Conservation (phyloP, 1,139 yeast genomes). For the Zygoascus sp. region DNA sequence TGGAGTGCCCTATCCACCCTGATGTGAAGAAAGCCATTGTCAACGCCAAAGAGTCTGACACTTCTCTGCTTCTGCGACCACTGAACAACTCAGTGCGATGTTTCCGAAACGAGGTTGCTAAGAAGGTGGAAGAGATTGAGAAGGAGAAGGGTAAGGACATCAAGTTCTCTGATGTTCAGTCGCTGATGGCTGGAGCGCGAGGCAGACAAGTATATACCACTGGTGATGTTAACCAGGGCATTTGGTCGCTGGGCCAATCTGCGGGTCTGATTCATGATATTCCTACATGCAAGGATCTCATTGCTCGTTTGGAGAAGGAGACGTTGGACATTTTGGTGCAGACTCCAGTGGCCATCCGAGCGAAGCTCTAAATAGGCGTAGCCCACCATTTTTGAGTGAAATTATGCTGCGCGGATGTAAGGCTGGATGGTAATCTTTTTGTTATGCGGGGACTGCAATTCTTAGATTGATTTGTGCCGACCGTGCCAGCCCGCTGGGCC, state of each 20-base stretch:
- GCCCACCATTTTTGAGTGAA: too few relatives aligned
- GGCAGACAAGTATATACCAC: slow-evolving; percentile 32
- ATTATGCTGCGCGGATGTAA: too few relatives aligned
- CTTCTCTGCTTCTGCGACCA: slow-evolving; percentile 31
- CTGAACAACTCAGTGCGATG: slow-evolving; percentile 35
- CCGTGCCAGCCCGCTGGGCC: too few relatives aligned
- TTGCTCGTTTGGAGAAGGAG: slow-evolving; percentile 27
- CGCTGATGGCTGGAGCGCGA: slow-evolving; percentile 32
- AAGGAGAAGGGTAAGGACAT: slow-evolving; percentile 22
- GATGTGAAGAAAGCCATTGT: slow-evolving; percentile 34
- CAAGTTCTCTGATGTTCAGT: slow-evolving; percentile 29
- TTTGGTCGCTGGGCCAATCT: slow-evolving; percentile 36
- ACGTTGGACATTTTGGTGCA: slow-evolving; percentile 18
- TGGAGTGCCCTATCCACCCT: slow-evolving; percentile 34
- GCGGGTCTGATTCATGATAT: slow-evolving; percentile 32
- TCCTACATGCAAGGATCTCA: slow-evolving; percentile 32
- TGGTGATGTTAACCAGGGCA: slow-evolving; percentile 34
- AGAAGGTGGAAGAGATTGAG: slow-evolving; percentile 31
- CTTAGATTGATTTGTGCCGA: too few relatives aligned
- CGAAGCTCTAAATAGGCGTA: slow-evolving; percentile 14
- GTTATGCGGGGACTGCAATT: too few relatives aligned
- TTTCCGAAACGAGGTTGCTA: slow-evolving; percentile 32
- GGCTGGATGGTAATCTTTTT: too few relatives aligned
- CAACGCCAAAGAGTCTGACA: slow-evolving; percentile 32
- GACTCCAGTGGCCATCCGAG: slow-evolving; percentile 9